These are phyloP conservation scores for Arxiozyma telluris DNA, from an alignment of 1,139 yeast species.

Conservation along the genomic window DNA sequence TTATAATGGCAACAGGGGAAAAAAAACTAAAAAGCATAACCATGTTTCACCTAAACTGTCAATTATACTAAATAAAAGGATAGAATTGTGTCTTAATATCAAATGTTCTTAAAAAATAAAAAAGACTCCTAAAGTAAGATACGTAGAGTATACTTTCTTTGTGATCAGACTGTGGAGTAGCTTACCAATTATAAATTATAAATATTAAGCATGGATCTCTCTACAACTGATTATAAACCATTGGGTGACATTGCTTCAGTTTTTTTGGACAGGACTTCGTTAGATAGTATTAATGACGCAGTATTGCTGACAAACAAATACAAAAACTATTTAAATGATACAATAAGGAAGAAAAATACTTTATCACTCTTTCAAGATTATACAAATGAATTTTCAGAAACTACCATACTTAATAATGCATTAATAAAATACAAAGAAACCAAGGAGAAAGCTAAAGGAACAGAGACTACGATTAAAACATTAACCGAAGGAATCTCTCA, in stretches of 20 bases:
- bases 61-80: not conserved
- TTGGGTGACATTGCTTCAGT: constrained; percentile 33
- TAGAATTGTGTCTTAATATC: not conserved
- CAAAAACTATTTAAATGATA: constrained; percentile 34
- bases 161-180: no score
- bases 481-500: constrained; percentile 73
- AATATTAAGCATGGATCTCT: constrained; percentile 1
- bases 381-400: constrained; percentile 9
- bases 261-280: constrained; percentile 36
- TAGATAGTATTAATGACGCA: constrained; percentile 41
- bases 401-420: constrained; percentile 21
- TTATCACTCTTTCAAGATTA: not conserved
- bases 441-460: constrained; percentile 40
- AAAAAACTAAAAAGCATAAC: not conserved
- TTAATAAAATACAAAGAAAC: constrained; percentile 39
- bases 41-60: not conserved
- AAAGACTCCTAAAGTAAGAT: no score
- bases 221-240: constrained; percentile 33
- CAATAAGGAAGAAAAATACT: constrained; percentile 19
- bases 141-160: not conserved
- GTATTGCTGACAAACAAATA: constrained; percentile 37
- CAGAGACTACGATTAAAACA: constrained; percentile 54
- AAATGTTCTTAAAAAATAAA: not conserved
- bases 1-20: not conserved
- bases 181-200: not conserved